phyloP scores from a whole-genome alignment of 257 asterid species.

The Gynochthodes officinalis region DNA sequence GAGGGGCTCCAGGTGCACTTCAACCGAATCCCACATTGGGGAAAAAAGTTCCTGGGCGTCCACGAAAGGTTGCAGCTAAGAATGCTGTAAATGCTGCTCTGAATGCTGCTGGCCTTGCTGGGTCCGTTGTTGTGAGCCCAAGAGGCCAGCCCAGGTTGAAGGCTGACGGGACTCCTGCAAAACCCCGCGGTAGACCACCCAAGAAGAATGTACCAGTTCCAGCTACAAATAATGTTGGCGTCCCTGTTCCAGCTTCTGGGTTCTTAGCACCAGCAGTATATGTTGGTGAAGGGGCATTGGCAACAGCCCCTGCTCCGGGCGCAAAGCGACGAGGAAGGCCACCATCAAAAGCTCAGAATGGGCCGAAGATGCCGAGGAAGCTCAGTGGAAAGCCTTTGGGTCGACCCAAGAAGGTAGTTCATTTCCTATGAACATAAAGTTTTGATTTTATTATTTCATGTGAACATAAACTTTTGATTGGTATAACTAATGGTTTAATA shows the following conservation, averaged over 20 bases:
- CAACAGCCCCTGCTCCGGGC: conserved; percentile 15
- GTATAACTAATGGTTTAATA: not conserved
- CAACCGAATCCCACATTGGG: conserved; percentile 2
- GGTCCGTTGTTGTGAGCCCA: conserved; percentile 25
- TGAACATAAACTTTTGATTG: not conserved
- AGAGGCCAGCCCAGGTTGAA: conserved; percentile 2
- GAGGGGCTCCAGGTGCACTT: conserved; percentile 9
- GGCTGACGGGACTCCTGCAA: conserved; percentile 27
- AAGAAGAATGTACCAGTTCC: conserved; percentile 38
- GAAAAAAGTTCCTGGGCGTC: conserved; percentile 10
- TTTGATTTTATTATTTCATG: not conserved
- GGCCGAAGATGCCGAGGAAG: conserved; percentile 38
- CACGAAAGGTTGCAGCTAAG: conserved; percentile 16
- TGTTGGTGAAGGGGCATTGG: conserved; percentile 25
- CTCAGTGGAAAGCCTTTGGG: conserved; percentile 69
- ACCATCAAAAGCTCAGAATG: conserved; percentile 32
- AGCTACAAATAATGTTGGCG: not conserved
- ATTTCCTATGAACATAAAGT: not conserved
- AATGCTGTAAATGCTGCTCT: conserved; percentile 12
- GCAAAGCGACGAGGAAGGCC: conserved; percentile 75
- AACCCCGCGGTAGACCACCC: conserved; percentile 72
- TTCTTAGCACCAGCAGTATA: conserved; percentile 16
- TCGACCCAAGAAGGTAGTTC: conserved; percentile 75
- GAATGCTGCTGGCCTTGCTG: conserved; percentile 1
- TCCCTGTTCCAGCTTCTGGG: conserved; percentile 14